Evolutionary conservation across 306 rosid genomes (phyloP).

Genomic region (Glycyrrhiza uralensis): DNA sequence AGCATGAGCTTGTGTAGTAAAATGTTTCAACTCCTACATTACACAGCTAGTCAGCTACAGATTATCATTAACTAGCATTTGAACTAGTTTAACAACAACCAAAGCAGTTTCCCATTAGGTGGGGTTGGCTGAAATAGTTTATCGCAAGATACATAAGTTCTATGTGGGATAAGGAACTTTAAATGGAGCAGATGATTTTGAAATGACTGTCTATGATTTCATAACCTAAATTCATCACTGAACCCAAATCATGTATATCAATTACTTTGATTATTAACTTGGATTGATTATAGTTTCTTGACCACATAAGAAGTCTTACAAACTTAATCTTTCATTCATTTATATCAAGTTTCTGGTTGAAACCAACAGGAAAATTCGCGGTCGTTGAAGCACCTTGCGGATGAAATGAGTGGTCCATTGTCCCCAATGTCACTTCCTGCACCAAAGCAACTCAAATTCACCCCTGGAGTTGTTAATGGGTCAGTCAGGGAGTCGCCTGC

Average conservation of each 20-base stretch:
- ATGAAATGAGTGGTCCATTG: slow-evolving; percentile 62
- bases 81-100: background rate
- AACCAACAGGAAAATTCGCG: slow-evolving; percentile 51
- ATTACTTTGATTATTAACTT: slow-evolving; percentile 1
- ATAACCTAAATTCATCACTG: background rate
- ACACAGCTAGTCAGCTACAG: background rate
- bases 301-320: background rate
- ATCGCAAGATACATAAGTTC: background rate
- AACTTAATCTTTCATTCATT: background rate
- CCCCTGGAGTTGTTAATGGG: slow-evolving; percentile 74
- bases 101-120: background rate
- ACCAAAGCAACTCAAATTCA: slow-evolving; percentile 81
- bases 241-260: slow-evolving; percentile 15
- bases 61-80: slow-evolving; percentile 3
- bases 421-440: slow-evolving; percentile 72
- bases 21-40: slow-evolving; percentile 7
- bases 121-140: background rate
- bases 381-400: slow-evolving; percentile 64
- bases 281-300: slow-evolving; percentile 1
- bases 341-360: slow-evolving; percentile 17
- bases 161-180: background rate
- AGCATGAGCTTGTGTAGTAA: slow-evolving; percentile 11
- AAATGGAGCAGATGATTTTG: slow-evolving; percentile 1
- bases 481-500: slow-evolving; percentile 45
- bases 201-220: slow-evolving; percentile 8